A percentile compares a stretch with the other conserved stretches of the same genome.
These are phyloP conservation scores for Phoenix dactylifera DNA, from an alignment of 176 grass and related monocot species.

Conservation along the genomic window DNA sequence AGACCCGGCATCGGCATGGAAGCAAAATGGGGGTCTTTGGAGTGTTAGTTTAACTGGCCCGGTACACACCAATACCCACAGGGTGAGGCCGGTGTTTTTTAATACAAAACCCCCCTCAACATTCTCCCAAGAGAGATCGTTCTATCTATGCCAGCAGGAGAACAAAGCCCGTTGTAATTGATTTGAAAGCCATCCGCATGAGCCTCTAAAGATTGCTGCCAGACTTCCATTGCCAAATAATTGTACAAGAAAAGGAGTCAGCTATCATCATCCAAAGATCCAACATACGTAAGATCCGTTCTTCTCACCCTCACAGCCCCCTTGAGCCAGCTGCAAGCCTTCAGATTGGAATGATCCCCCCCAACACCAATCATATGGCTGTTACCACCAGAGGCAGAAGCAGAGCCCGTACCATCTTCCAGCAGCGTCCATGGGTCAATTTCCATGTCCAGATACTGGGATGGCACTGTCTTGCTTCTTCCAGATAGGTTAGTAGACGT, in stretches of 20 bases:
- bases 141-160: not conserved
- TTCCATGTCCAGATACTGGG: conserved; percentile 67
- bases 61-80: conserved; percentile 3
- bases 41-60: conserved; percentile 20
- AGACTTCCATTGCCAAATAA: not conserved
- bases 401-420: conserved; percentile 75
- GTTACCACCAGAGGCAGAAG: conserved; percentile 30
- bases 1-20: conserved; percentile 9
- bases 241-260: conserved; percentile 33
- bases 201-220: conserved; percentile 5
- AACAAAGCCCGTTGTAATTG: too few species aligned
- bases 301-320: conserved; percentile 88
- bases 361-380: conserved; percentile 26
- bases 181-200: not conserved
- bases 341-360: conserved; percentile 69
- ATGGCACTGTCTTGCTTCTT: conserved; percentile 54
- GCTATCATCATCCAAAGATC: conserved; percentile 89
- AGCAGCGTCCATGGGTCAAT: conserved; percentile 87
- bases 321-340: conserved; percentile 89
- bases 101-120: conserved; percentile 14
- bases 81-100: not conserved
- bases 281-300: conserved; percentile 87
- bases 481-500: conserved; percentile 45
- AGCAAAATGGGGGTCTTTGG: conserved; percentile 19
- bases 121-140: not conserved